phyloP scores from a whole-genome alignment of 108 stramenopile genomes.

The Discostella stelligeroides region DNA sequence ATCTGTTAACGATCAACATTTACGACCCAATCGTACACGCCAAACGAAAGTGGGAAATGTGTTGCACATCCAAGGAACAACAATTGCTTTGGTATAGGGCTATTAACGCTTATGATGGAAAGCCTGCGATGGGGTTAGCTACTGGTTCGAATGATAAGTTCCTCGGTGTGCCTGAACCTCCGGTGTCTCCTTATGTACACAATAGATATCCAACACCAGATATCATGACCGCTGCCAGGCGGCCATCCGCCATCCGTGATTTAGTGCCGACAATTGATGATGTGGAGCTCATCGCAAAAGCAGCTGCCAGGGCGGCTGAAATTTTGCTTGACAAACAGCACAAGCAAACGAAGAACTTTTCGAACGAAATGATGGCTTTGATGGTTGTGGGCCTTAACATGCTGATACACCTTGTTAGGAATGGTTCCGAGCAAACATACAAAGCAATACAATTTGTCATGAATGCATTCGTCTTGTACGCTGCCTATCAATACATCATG shows the following conservation, averaged over 20 bases:
- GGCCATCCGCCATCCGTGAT: conserved; percentile 2
- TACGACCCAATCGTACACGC: conserved; percentile 36
- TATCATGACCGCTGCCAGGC: background rate
- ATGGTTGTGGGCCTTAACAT: conserved; percentile 35
- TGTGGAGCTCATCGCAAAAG: conserved; percentile 40
- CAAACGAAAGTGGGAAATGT: conserved; percentile 63
- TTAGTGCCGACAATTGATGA: conserved; percentile 34
- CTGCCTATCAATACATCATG: conserved; percentile 16
- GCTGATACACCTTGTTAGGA: conserved; percentile 31
- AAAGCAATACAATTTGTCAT: conserved; percentile 26
- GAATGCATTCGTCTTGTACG: conserved; percentile 45
- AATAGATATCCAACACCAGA: background rate
- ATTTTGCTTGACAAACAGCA: conserved; percentile 35
- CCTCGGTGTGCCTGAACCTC: background rate
- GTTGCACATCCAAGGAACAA: conserved; percentile 44
- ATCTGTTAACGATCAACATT: conserved; percentile 52
- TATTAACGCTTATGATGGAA: conserved; percentile 50
- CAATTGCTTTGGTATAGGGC: conserved; percentile 58
- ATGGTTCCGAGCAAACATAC: conserved; percentile 49
- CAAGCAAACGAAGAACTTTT: conserved; percentile 11
- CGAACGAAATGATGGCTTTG: conserved; percentile 9
- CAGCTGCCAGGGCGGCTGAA: conserved; percentile 40
- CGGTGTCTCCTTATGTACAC: background rate
- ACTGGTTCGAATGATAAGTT: background rate
- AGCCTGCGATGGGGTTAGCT: conserved; percentile 5